phyloP scores from a whole-genome alignment of 768 basidiomycete species.

The Termitomyces sp. region DNA sequence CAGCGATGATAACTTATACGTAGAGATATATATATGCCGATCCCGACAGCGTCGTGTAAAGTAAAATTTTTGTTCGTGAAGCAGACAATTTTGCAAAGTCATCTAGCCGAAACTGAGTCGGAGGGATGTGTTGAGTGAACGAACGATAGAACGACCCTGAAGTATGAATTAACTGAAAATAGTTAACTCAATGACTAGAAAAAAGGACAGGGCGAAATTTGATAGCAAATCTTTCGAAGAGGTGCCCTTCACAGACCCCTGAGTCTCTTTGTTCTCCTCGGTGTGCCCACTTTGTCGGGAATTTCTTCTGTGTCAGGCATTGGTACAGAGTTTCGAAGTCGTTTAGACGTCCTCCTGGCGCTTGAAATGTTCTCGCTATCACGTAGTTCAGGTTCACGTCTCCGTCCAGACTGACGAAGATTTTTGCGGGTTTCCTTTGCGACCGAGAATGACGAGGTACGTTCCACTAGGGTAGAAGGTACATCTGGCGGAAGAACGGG shows the following conservation, averaged over 20 bases:
- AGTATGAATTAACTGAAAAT: background rate
- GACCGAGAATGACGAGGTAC: background rate
- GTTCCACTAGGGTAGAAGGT: background rate
- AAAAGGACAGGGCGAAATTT: background rate
- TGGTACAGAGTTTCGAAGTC: background rate
- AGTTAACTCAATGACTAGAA: background rate
- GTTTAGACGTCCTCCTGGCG: background rate
- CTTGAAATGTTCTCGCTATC: background rate
- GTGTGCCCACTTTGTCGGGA: background rate
- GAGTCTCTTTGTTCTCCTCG: background rate
- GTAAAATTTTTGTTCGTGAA: background rate
- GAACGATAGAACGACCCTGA: background rate
- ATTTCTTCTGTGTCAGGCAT: too few species aligned
- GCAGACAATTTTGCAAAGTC: background rate
- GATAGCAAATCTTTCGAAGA: background rate
- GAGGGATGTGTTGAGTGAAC: too few species aligned
- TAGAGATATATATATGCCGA: background rate
- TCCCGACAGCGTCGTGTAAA: background rate
- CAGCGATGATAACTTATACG: slow-evolving; percentile 24
- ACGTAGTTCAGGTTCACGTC: background rate
- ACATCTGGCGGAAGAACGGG: background rate
- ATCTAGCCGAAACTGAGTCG: background rate
- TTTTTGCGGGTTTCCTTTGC: too few species aligned
- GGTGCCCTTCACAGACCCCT: background rate
- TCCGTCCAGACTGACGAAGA: background rate